Conservation (phyloP, 768 basidiomycete genomes). For the Serendipita sp. region DNA sequence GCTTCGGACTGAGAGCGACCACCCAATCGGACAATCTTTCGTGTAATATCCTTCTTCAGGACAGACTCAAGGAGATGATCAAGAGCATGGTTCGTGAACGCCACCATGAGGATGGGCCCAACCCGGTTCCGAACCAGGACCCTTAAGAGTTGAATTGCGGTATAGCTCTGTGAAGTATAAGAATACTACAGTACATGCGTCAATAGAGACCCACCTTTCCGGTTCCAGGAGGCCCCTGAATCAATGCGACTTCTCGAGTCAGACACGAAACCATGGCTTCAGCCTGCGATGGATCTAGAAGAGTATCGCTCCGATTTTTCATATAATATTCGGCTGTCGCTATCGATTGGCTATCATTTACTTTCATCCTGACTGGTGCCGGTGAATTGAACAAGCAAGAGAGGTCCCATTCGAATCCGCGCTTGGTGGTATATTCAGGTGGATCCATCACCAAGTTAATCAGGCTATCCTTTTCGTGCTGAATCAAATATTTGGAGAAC, state of each 20-base stretch:
- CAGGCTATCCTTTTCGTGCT: neutral
- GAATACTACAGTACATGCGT: neutral
- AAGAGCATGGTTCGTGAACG: slow-evolving; percentile 66
- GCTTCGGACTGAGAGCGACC: slow-evolving; percentile 42
- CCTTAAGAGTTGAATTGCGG: slow-evolving; percentile 50
- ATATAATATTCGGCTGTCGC: slow-evolving; percentile 30
- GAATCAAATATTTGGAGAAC: slow-evolving; percentile 25
- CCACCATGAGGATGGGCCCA: slow-evolving; percentile 37
- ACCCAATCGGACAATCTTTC: slow-evolving; percentile 49
- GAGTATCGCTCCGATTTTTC: slow-evolving; percentile 21
- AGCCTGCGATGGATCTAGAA: slow-evolving; percentile 53
- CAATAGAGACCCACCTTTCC: slow-evolving; percentile 40
- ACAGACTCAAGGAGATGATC: slow-evolving; percentile 55
- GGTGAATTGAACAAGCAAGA: slow-evolving; percentile 29
- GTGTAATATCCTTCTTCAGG: slow-evolving; percentile 46
- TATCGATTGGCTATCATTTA: slow-evolving; percentile 28
- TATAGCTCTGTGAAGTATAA: slow-evolving; percentile 33
- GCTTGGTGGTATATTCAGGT: slow-evolving; percentile 37
- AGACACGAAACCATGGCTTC: slow-evolving; percentile 49
- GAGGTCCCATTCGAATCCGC: slow-evolving; percentile 41
- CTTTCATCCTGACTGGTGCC: slow-evolving; percentile 22
- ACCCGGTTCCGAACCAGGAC: slow-evolving; percentile 38
- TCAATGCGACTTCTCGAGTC: slow-evolving; percentile 42
- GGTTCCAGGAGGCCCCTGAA: slow-evolving; percentile 70
- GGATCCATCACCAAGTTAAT: slow-evolving; percentile 21